Evolutionary conservation across 805 yeast genomes (phyloP), one percentile per base, ranked within the genome.

Genomic region (Metschnikowia amazonensis): DNA sequence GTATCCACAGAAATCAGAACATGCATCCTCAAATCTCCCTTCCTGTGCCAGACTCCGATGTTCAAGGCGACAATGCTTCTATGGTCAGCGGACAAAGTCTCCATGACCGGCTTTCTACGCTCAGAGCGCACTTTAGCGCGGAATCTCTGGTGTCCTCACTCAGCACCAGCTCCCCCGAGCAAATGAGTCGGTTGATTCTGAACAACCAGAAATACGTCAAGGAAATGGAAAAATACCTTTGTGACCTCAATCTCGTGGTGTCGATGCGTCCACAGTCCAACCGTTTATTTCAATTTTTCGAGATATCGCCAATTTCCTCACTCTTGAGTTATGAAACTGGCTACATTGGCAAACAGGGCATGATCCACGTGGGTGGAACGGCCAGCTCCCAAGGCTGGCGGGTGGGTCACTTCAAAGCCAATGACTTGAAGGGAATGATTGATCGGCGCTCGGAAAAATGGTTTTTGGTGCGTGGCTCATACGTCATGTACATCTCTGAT

Each of bases 371-470:
- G 38, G 81, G 89, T 17, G 84, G 96, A 1, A 81, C 89, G 0
- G 92, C 98, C 0, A 81, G 80, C 50, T 75, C 89, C 0, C 95
- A 89, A 61, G 98, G 99, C 2, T 94, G 99, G 98, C 75, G 95
- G 55, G 97, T 92, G 5, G 86, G 94, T 3, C 97, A 92, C 60
- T 80, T 89, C 64, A 81, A 79, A 50, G 80, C 87, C 6, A 78
- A 81, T 50, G 97, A 88, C 57, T 69, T 89, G 56, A 78, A 80
- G 53, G 89, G 87, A 30, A 89, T 94, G 96, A 85, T 92, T 42
- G 82, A 80, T 52, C 81, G 99, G 64, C 92, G 95, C 54, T 83
- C 95, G 0, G 83, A 82, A 33, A 94, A 94, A 64, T 94, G 99
- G 99, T 81, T 89, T 51, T 67, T 94, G 46, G 80, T 94, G 2